These are phyloP conservation scores for Panaeolus cyanescens DNA, from an alignment of 768 basidiomycete species.

Conservation along the genomic window DNA sequence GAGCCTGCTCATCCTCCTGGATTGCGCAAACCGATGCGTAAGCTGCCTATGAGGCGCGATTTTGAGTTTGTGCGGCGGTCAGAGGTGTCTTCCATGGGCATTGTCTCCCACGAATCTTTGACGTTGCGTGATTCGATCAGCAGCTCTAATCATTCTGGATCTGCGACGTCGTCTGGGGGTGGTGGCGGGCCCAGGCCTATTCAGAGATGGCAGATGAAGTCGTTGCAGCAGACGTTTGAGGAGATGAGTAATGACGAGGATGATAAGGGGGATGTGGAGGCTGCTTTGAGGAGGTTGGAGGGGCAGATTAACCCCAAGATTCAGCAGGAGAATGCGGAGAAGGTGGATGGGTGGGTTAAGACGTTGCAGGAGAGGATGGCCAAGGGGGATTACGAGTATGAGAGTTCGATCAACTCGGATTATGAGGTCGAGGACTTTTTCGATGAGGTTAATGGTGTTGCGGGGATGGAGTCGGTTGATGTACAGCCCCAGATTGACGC, in stretches of 20 bases:
- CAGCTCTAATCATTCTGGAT: slow-evolving; percentile 35
- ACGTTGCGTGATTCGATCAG: slow-evolving; percentile 54
- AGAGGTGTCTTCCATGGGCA: slow-evolving; percentile 79
- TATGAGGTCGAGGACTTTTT: slow-evolving; percentile 29
- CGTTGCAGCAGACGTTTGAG: slow-evolving; percentile 55
- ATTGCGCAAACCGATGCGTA: slow-evolving; percentile 54
- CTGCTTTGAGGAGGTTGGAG: slow-evolving; percentile 78
- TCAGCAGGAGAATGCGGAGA: slow-evolving; percentile 69
- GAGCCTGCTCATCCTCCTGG: slow-evolving; percentile 49
- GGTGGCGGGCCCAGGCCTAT: slow-evolving; percentile 50
- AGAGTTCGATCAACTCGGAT: slow-evolving; percentile 59
- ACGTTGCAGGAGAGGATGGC: slow-evolving; percentile 68
- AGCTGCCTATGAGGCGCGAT: slow-evolving; percentile 74
- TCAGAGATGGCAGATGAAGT: slow-evolving; percentile 84
- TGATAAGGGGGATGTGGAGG: slow-evolving; percentile 73
- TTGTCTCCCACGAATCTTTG: slow-evolving; percentile 62
- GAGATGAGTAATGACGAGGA: slow-evolving; percentile 75
- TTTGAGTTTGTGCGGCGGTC: slow-evolving; percentile 81
- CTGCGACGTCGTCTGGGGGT: slow-evolving; percentile 39
- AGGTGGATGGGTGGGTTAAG: slow-evolving; percentile 83
- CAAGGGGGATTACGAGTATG: slow-evolving; percentile 63
- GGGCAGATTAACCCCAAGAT: slow-evolving; percentile 80
- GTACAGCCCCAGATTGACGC: slow-evolving; percentile 14
- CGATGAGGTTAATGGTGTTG: slow-evolving; percentile 24
- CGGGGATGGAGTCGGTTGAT: slow-evolving; percentile 18